Evolutionary conservation across 1,284 basidiomycete genomes (phyloP).

Genomic region (Psilocybe mexicana): DNA sequence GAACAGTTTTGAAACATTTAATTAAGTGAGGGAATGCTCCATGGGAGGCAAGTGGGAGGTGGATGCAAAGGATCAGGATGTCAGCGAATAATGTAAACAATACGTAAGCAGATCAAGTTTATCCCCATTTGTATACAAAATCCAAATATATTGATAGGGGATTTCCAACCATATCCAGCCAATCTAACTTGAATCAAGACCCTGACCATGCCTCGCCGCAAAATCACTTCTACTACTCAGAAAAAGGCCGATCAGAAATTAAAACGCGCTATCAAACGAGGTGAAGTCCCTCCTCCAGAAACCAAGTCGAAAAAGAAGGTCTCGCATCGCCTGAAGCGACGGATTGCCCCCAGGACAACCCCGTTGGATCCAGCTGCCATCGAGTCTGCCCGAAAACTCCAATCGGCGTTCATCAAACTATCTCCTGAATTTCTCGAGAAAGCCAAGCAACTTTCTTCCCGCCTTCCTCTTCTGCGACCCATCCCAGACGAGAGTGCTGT

Average conservation of each 20-base stretch:
- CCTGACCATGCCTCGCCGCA: constrained; percentile 46
- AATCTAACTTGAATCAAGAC: not conserved
- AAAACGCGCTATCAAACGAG: constrained; percentile 33
- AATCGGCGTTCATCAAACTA: constrained; percentile 73
- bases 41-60: not conserved
- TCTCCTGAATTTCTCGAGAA: constrained; percentile 63
- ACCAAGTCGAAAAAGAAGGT: constrained; percentile 31
- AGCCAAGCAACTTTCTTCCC: constrained; percentile 60
- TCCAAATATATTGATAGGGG: too few relatives aligned
- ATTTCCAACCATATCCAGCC: too few relatives aligned
- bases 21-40: too few relatives aligned
- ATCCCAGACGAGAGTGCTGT: constrained; percentile 47
- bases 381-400: constrained; percentile 54
- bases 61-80: too few relatives aligned
- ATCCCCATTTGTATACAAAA: not conserved
- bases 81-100: too few relatives aligned
- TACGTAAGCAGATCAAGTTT: not conserved
- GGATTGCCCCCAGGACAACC: constrained; percentile 31
- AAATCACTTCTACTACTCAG: constrained; percentile 65
- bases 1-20: too few relatives aligned
- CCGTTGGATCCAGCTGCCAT: constrained; percentile 29
- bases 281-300: constrained; percentile 26
- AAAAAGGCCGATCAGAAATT: constrained; percentile 71
- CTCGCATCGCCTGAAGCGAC: constrained; percentile 26
- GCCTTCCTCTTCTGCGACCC: constrained; percentile 58